Percentiles rank a stretch among this genome's conserved stretches.
Conservation (phyloP, 768 basidiomycete species). For the Psilocybe cubensis region DNA sequence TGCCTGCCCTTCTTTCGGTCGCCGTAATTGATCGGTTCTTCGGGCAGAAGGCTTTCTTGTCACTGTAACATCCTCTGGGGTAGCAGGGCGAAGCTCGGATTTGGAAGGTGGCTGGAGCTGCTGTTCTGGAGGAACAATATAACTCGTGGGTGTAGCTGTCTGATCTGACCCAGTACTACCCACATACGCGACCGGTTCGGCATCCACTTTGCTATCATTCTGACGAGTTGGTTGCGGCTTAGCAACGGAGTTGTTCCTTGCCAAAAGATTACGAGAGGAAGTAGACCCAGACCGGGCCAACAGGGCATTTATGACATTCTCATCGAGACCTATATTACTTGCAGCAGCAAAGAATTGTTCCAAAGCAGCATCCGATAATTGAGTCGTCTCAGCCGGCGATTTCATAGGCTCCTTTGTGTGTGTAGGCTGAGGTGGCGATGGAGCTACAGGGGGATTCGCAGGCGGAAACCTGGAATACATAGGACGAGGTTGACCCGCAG, state of each 20-base stretch:
- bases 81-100: conserved; percentile 29
- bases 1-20: conserved; percentile 40
- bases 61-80: conserved; percentile 29
- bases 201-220: conserved; percentile 12
- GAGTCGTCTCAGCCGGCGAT: conserved; percentile 20
- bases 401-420: conserved; percentile 16
- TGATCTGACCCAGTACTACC: conserved; percentile 34
- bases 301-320: conserved; percentile 68
- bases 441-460: conserved; percentile 23
- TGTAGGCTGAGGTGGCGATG: conserved; percentile 13
- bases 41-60: conserved; percentile 40
- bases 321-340: conserved; percentile 74
- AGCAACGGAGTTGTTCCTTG: conserved; percentile 19
- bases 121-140: conserved; percentile 10
- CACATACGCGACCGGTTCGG: conserved; percentile 27
- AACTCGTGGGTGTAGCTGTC: conserved; percentile 29
- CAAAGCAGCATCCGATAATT: conserved; percentile 51
- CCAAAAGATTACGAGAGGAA: conserved; percentile 45
- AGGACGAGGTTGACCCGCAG: conserved; percentile 24
- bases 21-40: conserved; percentile 41
- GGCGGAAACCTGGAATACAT: conserved; percentile 37
- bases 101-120: conserved; percentile 19
- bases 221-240: conserved; percentile 12
- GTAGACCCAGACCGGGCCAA: conserved; percentile 73
- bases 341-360: conserved; percentile 80